Conservation (phyloP, 805 yeast species). For the Kluyveromyces wickerhamii region DNA sequence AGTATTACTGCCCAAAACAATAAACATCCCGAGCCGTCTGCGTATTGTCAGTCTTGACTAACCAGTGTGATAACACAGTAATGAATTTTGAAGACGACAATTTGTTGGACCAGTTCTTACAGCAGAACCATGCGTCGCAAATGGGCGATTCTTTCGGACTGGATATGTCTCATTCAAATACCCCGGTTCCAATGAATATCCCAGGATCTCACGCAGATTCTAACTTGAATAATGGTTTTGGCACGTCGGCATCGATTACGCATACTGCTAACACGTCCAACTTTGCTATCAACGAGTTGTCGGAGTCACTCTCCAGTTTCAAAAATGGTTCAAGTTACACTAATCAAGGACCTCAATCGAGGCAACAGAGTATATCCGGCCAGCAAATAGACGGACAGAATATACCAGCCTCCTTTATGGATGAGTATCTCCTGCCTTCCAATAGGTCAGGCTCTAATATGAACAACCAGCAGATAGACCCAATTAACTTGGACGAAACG, state of each 20-base stretch:
- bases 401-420: constrained; percentile 7
- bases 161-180: neutral
- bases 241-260: neutral
- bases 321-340: neutral
- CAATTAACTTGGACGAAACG: constrained; percentile 1
- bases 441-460: neutral
- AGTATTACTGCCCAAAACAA: too few relatives aligned
- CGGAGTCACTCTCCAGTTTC: neutral
- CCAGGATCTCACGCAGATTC: constrained; percentile 3
- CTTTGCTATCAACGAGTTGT: neutral
- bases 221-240: neutral
- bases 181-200: constrained; percentile 4
- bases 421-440: constrained; percentile 6
- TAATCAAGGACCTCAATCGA: neutral
- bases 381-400: neutral
- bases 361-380: constrained; percentile 4
- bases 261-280: neutral
- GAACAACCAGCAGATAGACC: neutral
- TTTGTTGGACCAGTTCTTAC: constrained; percentile 3
- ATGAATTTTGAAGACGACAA: constrained; percentile 4
- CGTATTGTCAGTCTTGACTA: too few relatives aligned
- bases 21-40: too few relatives aligned
- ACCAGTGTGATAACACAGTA: too few relatives aligned
- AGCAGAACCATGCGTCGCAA: constrained; percentile 3
- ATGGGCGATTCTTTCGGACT: neutral